Percentiles rank a stretch among this genome's conserved stretches.
These are phyloP conservation scores for Populus nigra DNA, from an alignment of 345 rosid species.

Conservation along the genomic window DNA sequence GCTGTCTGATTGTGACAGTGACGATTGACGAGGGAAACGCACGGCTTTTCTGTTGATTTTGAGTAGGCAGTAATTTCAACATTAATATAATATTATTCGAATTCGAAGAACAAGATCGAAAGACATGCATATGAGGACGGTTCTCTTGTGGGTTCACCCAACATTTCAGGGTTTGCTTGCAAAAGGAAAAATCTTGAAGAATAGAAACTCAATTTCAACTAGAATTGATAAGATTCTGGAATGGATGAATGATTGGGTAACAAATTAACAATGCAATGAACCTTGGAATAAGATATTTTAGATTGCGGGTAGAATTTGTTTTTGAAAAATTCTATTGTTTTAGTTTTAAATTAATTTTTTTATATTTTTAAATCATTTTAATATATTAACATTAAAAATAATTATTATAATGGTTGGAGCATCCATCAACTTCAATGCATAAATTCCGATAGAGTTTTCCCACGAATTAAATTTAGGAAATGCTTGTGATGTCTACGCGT, in stretches of 20 bases:
- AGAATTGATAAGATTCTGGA: not conserved
- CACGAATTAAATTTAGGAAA: no score
- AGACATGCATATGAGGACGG: not conserved
- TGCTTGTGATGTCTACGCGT: no score
- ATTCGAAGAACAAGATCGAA: not conserved
- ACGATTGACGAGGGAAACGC: not conserved
- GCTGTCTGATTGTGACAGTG: not conserved
- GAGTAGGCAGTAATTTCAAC: not conserved
- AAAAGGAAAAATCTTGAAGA: not conserved
- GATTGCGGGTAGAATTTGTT: no score
- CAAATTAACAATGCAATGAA: not conserved
- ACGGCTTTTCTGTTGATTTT: not conserved
- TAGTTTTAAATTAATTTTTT: no score
- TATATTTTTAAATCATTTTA: no score
- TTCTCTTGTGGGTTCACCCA: not conserved
- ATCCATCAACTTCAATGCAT: no score
- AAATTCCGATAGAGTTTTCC: no score
- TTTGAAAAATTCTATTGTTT: no score
- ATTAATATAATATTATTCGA: not conserved
- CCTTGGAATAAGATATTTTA: no score
- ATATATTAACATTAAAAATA: no score
- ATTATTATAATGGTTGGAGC: no score
- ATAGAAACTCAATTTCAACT: not conserved
- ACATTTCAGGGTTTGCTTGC: not conserved
- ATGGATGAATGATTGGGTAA: not conserved